phyloP scores from a whole-genome alignment of 169 alveolate species.

The Haemoproteus tartakovskyi region DNA sequence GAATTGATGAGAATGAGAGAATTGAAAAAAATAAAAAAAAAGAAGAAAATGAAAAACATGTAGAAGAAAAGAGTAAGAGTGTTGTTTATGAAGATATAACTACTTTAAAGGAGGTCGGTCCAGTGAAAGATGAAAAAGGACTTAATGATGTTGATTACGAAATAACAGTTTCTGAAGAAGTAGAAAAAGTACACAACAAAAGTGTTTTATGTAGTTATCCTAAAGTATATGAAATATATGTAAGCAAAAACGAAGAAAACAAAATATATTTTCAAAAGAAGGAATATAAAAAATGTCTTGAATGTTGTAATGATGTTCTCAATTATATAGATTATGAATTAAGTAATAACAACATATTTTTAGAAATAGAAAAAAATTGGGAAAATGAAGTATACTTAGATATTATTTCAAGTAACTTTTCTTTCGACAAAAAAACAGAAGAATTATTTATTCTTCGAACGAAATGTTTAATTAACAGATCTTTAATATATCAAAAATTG shows the following conservation, averaged over 20 bases:
- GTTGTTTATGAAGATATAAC: background rate
- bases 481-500: conserved; percentile 38
- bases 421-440: conserved; percentile 23
- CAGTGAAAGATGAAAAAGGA: background rate
- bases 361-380: conserved; percentile 50
- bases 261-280: conserved; percentile 42
- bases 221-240: conserved; percentile 31
- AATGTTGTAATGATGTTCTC: conserved; percentile 55
- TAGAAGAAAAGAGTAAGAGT: no score
- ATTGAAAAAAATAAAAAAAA: background rate
- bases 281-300: conserved; percentile 42
- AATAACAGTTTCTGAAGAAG: background rate
- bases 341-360: conserved; percentile 45
- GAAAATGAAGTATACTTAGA: conserved; percentile 46
- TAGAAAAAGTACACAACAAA: background rate
- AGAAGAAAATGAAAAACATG: background rate
- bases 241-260: conserved; percentile 45
- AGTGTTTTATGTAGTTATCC: background rate
- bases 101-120: no score
- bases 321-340: conserved; percentile 61
- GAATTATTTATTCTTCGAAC: conserved; percentile 49
- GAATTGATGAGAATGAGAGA: background rate
- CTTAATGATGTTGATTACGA: background rate
- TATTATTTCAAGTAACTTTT: conserved; percentile 19
- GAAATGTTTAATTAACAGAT: conserved; percentile 50